Percentiles rank a stretch among this genome's conserved stretches.
These are phyloP conservation scores for Croton setiger DNA, from an alignment of 441 rosid species.

Conservation along the genomic window DNA sequence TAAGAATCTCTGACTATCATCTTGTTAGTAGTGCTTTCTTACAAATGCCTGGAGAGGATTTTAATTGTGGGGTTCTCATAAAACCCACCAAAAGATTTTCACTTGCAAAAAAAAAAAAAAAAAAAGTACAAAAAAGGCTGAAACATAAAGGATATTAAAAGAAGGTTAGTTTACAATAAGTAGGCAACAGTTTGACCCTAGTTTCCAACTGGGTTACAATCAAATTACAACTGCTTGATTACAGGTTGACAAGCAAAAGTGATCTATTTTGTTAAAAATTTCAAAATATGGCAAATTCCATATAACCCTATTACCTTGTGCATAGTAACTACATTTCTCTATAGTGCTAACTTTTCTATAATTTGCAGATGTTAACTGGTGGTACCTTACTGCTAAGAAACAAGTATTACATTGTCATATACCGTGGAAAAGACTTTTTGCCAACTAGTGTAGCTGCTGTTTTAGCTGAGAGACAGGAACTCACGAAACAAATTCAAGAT, in stretches of 20 bases:
- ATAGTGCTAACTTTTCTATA: constrained; percentile 16
- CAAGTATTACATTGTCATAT: constrained; percentile 85
- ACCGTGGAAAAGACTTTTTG: constrained; percentile 95
- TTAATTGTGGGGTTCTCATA: background rate
- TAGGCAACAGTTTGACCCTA: no score
- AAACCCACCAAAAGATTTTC: no score
- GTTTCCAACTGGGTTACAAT: no score
- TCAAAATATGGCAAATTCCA: no score
- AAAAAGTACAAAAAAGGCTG: no score
- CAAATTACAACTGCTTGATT: no score
- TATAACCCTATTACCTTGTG: background rate
- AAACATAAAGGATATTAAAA: no score
- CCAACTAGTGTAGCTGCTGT: constrained; percentile 80
- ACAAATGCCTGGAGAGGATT: constrained; percentile 6
- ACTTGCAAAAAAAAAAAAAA: no score
- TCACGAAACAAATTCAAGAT: constrained; percentile 71
- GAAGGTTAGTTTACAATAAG: no score
- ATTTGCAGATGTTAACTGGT: constrained; percentile 71
- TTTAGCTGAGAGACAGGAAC: constrained; percentile 80
- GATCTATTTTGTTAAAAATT: no score
- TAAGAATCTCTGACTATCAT: background rate
- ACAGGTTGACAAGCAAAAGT: no score
- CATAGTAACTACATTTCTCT: background rate
- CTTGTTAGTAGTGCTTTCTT: constrained; percentile 12
- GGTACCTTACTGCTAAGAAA: constrained; percentile 90